Conservation (phyloP, 768 basidiomycete genomes). For the Phaeolepiota aurea region DNA sequence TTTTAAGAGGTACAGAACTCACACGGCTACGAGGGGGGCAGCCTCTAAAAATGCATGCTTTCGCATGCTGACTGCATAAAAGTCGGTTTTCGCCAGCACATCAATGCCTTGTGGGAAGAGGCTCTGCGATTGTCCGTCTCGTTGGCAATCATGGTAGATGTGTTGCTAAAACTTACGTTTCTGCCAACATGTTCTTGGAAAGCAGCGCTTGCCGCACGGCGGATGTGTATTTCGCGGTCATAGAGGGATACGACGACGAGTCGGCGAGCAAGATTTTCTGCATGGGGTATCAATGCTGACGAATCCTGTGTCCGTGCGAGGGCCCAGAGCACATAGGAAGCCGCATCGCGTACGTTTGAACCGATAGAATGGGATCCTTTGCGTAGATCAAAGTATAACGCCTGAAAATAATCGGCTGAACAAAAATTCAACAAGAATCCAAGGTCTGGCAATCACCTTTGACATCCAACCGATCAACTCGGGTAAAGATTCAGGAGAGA, state of each 20-base stretch:
- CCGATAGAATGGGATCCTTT: constrained; percentile 93
- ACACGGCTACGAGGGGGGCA: constrained; percentile 85
- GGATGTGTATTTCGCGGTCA: constrained; percentile 91
- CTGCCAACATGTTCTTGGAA: constrained; percentile 97
- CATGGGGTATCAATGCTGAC: constrained; percentile 49
- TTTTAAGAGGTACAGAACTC: constrained; percentile 19
- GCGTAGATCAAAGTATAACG: constrained; percentile 84
- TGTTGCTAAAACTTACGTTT: constrained; percentile 46
- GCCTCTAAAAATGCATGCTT: constrained; percentile 80
- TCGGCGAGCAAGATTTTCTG: constrained; percentile 54
- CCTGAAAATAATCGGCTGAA: constrained; percentile 47
- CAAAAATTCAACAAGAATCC: constrained; percentile 1
- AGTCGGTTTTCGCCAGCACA: constrained; percentile 86
- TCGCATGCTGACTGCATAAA: constrained; percentile 85
- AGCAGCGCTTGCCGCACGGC: constrained; percentile 93
- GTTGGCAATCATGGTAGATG: not conserved
- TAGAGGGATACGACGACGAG: constrained; percentile 78
- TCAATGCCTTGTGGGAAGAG: constrained; percentile 93
- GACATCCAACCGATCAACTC: constrained; percentile 72
- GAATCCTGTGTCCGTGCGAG: constrained; percentile 72
- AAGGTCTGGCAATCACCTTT: constrained; percentile 42
- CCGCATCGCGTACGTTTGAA: constrained; percentile 89
- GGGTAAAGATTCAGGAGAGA: constrained; percentile 47
- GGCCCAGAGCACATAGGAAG: constrained; percentile 93
- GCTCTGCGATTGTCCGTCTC: constrained; percentile 39